Conservation (phyloP, 2,329 filamentous ascomycete species). For the Stachybotrys elegans region DNA sequence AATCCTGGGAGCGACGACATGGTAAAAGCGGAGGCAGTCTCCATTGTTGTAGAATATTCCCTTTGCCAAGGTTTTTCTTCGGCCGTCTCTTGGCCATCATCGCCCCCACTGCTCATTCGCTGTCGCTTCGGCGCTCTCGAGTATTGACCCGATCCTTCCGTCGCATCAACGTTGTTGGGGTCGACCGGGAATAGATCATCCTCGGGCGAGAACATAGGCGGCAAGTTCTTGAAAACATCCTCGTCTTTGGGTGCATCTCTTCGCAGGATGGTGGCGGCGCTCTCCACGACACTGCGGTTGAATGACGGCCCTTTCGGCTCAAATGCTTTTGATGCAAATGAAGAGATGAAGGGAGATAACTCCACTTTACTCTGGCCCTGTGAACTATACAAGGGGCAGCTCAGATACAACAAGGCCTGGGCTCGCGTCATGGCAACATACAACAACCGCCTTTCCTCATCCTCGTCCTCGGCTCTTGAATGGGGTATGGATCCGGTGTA, state of each 20-base stretch:
- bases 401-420: conserved; percentile 79
- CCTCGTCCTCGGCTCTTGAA: conserved; percentile 73
- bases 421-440: conserved; percentile 98
- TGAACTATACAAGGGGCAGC: conserved; percentile 66
- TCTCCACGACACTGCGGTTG: conserved; percentile 53
- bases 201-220: conserved; percentile 50
- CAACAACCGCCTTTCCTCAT: conserved; percentile 82
- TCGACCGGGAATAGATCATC: conserved; percentile 66
- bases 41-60: conserved; percentile 58
- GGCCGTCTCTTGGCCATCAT: conserved; percentile 8
- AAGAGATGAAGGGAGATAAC: conserved; percentile 67
- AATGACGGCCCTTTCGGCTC: conserved; percentile 65
- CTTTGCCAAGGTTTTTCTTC: conserved; percentile 33
- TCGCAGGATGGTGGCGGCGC: conserved; percentile 66
- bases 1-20: conserved; percentile 54
- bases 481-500: conserved; percentile 92
- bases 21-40: conserved; percentile 52
- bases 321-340: conserved; percentile 35
- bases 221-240: conserved; percentile 47
- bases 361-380: conserved; percentile 54
- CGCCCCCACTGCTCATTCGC: conserved; percentile 16
- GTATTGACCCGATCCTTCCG: conserved; percentile 12
- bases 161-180: conserved; percentile 33
- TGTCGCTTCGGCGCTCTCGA: conserved; percentile 22
- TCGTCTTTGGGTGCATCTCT: conserved; percentile 54